phyloP scores from a whole-genome alignment of 192 early-diverging fungal species.

The Coemansia aciculifera region DNA sequence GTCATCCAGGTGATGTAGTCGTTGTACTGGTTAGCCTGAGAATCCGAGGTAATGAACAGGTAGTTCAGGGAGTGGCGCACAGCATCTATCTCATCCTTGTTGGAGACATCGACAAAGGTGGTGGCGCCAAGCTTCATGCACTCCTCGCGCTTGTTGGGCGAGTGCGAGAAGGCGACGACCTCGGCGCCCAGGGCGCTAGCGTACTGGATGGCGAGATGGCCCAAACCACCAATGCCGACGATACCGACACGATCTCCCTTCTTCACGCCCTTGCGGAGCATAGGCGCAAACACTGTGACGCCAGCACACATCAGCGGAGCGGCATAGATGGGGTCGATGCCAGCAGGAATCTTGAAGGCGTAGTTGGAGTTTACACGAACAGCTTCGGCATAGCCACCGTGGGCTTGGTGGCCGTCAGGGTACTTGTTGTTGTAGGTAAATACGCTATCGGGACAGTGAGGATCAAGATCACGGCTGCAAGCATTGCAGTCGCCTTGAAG shows the following conservation, averaged over 20 bases:
- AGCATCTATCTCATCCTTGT: constrained; percentile 29
- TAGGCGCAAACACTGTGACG: constrained; percentile 70
- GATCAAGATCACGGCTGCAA: constrained; percentile 54
- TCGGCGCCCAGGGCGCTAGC: constrained; percentile 56
- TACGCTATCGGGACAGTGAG: constrained; percentile 47
- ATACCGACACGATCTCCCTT: constrained; percentile 71
- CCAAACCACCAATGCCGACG: constrained; percentile 79
- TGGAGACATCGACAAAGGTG: constrained; percentile 50
- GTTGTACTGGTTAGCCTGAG: constrained; percentile 49
- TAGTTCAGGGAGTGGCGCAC: constrained; percentile 29
- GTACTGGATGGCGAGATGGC: constrained; percentile 71
- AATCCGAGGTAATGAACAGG: constrained; percentile 37
- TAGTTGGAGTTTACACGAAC: constrained; percentile 61
- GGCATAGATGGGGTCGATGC: constrained; percentile 58
- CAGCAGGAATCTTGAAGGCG: constrained; percentile 63
- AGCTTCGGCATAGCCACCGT: constrained; percentile 65
- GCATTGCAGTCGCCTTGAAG: constrained; percentile 54
- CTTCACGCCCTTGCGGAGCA: constrained; percentile 62
- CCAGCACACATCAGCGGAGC: constrained; percentile 83
- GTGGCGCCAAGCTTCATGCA: constrained; percentile 59
- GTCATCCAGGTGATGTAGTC: constrained; percentile 56
- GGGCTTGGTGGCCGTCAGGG: constrained; percentile 53
- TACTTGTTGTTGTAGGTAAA: constrained; percentile 61
- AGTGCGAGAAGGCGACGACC: constrained; percentile 61
- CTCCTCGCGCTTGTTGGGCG: constrained; percentile 60